Percentiles rank a stretch among this genome's conserved stretches.
Conservation (phyloP, 2,329 filamentous ascomycete species). For the Aaosphaeria arxii region DNA sequence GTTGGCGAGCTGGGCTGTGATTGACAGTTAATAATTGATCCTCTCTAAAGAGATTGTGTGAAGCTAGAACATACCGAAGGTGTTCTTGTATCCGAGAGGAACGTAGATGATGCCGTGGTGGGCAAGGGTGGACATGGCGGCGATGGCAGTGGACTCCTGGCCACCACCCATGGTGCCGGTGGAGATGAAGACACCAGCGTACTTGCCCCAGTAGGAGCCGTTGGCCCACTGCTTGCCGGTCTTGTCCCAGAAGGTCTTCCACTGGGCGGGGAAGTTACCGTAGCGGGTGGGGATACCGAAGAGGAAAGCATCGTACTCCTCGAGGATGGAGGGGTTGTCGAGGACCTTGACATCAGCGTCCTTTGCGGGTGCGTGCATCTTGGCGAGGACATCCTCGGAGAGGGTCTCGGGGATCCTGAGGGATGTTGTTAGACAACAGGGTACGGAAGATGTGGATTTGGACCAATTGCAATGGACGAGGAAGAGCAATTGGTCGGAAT, state of each 20-base stretch:
- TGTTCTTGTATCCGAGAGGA: constrained; percentile 86
- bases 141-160: constrained; percentile 83
- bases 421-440: constrained; percentile 3
- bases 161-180: constrained; percentile 82
- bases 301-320: constrained; percentile 82
- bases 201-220: constrained; percentile 81
- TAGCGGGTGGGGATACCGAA: constrained; percentile 94
- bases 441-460: background rate
- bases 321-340: constrained; percentile 60
- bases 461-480: background rate
- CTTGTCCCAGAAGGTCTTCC: constrained; percentile 90
- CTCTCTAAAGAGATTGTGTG: background rate
- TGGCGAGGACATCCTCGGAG: constrained; percentile 72
- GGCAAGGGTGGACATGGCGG: constrained; percentile 77
- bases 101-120: constrained; percentile 97
- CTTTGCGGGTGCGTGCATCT: constrained; percentile 90
- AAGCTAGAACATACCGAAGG: constrained; percentile 52
- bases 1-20: constrained; percentile 59
- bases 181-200: constrained; percentile 85
- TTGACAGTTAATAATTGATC: constrained; percentile 1
- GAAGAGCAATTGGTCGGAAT: background rate
- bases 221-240: constrained; percentile 79
- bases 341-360: constrained; percentile 60
- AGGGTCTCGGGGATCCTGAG: constrained; percentile 80
- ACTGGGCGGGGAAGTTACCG: constrained; percentile 96